Evolutionary conservation across 148 eudicot genomes (phyloP).

Genomic region (Polygonum aviculare): DNA sequence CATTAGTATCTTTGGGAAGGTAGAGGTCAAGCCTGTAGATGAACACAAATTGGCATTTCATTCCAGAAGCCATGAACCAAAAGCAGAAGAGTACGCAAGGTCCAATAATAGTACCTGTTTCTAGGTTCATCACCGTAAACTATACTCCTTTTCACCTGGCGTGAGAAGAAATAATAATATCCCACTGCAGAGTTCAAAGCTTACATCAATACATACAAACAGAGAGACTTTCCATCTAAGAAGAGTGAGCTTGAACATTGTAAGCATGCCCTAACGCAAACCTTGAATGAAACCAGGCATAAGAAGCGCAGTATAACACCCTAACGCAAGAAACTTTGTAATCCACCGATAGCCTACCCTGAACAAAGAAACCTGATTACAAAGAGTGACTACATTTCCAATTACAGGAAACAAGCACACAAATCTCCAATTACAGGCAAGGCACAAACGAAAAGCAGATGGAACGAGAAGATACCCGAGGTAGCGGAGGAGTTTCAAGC

Average conservation of each 20-base stretch:
- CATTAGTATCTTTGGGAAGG: slow-evolving; percentile 1
- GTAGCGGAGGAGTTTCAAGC: slow-evolving; percentile 27
- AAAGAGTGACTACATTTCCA: background rate
- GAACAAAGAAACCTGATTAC: slow-evolving; percentile 23
- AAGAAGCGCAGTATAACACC: slow-evolving; percentile 45
- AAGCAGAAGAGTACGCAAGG: background rate
- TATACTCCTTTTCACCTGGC: slow-evolving; percentile 44
- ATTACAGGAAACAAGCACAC: no score
- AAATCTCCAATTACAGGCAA: background rate
- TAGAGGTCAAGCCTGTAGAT: slow-evolving; percentile 13
- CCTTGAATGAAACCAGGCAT: slow-evolving; percentile 73
- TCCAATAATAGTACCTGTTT: slow-evolving; percentile 30
- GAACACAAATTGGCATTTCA: background rate
- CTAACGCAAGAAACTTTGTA: slow-evolving; percentile 46
- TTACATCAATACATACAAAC: background rate
- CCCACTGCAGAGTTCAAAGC: slow-evolving; percentile 14
- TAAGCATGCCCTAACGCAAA: slow-evolving; percentile 12
- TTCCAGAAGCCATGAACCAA: background rate
- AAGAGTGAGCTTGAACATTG: background rate
- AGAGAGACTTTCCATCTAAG: background rate
- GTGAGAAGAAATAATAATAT: slow-evolving; percentile 13
- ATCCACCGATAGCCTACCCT: slow-evolving; percentile 74
- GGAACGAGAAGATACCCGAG: slow-evolving; percentile 22
- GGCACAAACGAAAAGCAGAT: background rate
- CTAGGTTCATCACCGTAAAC: slow-evolving; percentile 58